Conservation (phyloP, 1,139 yeast genomes). For the Debaryomyces robertsiae region DNA sequence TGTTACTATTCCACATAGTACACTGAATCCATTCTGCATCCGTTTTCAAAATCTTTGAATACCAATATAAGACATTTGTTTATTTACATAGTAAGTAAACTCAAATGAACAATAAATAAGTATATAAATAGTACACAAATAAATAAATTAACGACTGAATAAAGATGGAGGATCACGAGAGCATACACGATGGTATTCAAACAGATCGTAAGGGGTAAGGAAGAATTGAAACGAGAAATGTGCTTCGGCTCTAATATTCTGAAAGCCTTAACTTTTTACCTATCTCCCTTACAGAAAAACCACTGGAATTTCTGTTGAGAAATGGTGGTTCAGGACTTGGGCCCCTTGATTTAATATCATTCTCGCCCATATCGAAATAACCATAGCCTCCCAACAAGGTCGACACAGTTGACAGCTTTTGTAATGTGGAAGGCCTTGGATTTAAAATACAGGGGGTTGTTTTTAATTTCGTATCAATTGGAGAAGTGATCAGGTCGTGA, state of each 20-base stretch:
- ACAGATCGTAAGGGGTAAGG: not conserved
- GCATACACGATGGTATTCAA: not conserved
- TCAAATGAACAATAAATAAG: conserved; percentile 9
- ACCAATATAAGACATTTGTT: too few species aligned
- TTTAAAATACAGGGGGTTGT: conserved; percentile 6
- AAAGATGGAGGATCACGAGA: conserved; percentile 1
- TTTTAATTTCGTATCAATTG: conserved; percentile 22
- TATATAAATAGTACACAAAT: conserved; percentile 10
- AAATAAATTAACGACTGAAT: conserved; percentile 8
- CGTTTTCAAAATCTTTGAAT: too few species aligned
- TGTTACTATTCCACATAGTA: too few species aligned
- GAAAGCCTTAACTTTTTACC: conserved; percentile 74
- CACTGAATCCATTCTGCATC: too few species aligned
- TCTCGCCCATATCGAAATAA: conserved; percentile 74
- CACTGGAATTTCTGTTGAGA: conserved; percentile 44
- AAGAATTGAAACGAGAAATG: conserved; percentile 12
- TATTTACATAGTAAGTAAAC: too few species aligned
- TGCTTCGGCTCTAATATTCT: conserved; percentile 50
- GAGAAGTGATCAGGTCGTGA: conserved; percentile 16
- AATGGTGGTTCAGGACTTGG: conserved; percentile 69
- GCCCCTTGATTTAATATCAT: conserved; percentile 67
- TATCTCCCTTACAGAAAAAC: conserved; percentile 60
- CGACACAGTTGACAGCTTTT: conserved; percentile 24
- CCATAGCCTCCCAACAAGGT: conserved; percentile 81
- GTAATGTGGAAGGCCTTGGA: conserved; percentile 11